Conservation (phyloP, 768 basidiomycete species). For the Chalciporus pseudorubinellus region DNA sequence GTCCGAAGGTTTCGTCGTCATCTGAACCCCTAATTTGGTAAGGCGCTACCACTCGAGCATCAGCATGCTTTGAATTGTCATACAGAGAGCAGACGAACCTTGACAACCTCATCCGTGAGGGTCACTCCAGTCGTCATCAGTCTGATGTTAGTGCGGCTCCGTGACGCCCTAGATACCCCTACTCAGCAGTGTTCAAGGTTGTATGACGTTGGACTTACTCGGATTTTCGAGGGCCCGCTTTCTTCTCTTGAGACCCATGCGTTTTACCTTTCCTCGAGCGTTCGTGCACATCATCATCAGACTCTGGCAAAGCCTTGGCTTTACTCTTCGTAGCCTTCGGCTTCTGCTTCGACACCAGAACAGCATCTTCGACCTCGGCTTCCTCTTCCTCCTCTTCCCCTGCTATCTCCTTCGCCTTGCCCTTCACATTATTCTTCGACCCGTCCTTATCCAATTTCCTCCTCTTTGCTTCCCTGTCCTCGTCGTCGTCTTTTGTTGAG, state of each 20-base stretch:
- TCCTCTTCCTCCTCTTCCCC: slow-evolving; percentile 27
- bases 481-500: slow-evolving; percentile 2
- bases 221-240: slow-evolving; percentile 2
- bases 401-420: slow-evolving; percentile 13
- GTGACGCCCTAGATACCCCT: background rate
- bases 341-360: slow-evolving; percentile 17
- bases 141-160: slow-evolving; percentile 33
- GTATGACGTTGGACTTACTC: background rate
- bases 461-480: slow-evolving; percentile 17
- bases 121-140: slow-evolving; percentile 69
- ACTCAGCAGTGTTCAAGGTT: background rate
- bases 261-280: slow-evolving; percentile 5
- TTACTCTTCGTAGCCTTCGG: slow-evolving; percentile 7
- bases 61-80: background rate
- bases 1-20: slow-evolving; percentile 57
- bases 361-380: slow-evolving; percentile 17
- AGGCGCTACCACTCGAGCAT: slow-evolving; percentile 44
- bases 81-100: slow-evolving; percentile 39
- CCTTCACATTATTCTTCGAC: slow-evolving; percentile 13
- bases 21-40: slow-evolving; percentile 61
- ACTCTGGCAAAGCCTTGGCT: background rate
- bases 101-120: slow-evolving; percentile 55
- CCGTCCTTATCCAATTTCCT: slow-evolving; percentile 18
- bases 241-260: slow-evolving; percentile 9
- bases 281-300: slow-evolving; percentile 5